Conservation (phyloP, 306 rosid species). For the Pterocarpus santalinus region DNA sequence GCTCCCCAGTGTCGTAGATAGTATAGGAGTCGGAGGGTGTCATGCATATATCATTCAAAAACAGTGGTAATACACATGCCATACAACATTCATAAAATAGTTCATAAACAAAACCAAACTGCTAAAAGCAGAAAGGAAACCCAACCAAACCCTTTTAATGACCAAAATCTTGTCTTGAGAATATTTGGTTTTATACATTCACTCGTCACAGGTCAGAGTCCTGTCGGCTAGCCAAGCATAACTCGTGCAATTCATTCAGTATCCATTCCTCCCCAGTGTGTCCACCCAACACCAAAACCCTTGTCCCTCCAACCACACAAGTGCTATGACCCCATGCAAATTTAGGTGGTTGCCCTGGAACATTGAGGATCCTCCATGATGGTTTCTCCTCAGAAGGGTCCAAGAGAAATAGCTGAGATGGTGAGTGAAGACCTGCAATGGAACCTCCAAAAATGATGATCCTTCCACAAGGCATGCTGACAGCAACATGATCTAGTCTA, state of each 20-base stretch:
- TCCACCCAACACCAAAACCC: conserved; percentile 96
- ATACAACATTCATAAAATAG: conserved; percentile 36
- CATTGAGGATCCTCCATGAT: conserved; percentile 93
- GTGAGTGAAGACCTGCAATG: conserved; percentile 94
- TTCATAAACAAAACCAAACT: conserved; percentile 51
- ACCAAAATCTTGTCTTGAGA: conserved; percentile 45
- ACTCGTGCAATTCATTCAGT: conserved; percentile 92
- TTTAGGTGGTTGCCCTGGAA: conserved; percentile 94
- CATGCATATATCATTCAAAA: conserved; percentile 15
- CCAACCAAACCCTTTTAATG: conserved; percentile 13
- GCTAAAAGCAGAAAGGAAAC: conserved; percentile 30
- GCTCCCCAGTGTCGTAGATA: conserved; percentile 23
- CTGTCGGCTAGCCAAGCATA: conserved; percentile 91
- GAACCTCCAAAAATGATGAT: conserved; percentile 93
- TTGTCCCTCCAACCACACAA: conserved; percentile 95
- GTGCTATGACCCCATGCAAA: conserved; percentile 99
- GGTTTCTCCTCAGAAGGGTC: conserved; percentile 99
- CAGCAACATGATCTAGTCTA: conserved; percentile 93
- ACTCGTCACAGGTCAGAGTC: conserved; percentile 65
- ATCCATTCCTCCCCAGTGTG: conserved; percentile 98
- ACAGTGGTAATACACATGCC: conserved; percentile 42
- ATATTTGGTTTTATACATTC: conserved; percentile 14
- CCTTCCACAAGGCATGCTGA: conserved; percentile 99
- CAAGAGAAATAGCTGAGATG: conserved; percentile 94
- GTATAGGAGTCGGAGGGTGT: conserved; percentile 9